phyloP scores from a whole-genome alignment of 2,329 filamentous ascomycete species.

The Diaporthe sp. region DNA sequence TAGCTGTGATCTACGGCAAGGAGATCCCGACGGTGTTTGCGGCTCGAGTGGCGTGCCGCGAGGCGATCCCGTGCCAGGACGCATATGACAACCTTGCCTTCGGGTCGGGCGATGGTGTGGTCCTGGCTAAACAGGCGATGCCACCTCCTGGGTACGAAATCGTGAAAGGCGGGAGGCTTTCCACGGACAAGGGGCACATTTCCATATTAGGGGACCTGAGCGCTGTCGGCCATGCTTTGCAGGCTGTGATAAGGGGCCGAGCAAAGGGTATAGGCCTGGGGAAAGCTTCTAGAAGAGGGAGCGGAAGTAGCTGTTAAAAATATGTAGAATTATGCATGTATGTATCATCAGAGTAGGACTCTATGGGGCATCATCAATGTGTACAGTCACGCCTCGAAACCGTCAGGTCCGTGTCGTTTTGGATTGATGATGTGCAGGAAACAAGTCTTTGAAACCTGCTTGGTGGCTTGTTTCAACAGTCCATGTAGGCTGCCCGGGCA shows the following conservation, averaged over 20 bases:
- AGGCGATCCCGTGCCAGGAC: slow-evolving; percentile 80
- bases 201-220: slow-evolving; percentile 87
- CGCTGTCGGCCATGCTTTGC: slow-evolving; percentile 79
- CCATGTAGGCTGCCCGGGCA: background rate
- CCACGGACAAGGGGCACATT: slow-evolving; percentile 87
- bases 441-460: slow-evolving; percentile 12
- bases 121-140: slow-evolving; percentile 87
- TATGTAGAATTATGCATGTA: background rate
- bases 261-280: slow-evolving; percentile 79
- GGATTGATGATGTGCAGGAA: slow-evolving; percentile 3
- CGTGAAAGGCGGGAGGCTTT: slow-evolving; percentile 78
- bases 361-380: background rate
- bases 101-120: slow-evolving; percentile 88
- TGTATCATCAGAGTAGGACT: background rate
- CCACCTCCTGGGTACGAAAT: slow-evolving; percentile 81
- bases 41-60: slow-evolving; percentile 77
- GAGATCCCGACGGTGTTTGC: slow-evolving; percentile 86
- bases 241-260: slow-evolving; percentile 74
- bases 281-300: background rate
- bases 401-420: background rate
- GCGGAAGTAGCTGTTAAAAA: background rate
- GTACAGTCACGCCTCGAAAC: background rate
- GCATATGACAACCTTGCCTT: slow-evolving; percentile 90
- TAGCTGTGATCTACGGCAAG: slow-evolving; percentile 88
- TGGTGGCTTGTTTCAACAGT: background rate